Evolutionary conservation across 441 rosid species (phyloP), one percentile per base, ranked within the genome.

Genomic region (Biscutella laevigata): DNA sequence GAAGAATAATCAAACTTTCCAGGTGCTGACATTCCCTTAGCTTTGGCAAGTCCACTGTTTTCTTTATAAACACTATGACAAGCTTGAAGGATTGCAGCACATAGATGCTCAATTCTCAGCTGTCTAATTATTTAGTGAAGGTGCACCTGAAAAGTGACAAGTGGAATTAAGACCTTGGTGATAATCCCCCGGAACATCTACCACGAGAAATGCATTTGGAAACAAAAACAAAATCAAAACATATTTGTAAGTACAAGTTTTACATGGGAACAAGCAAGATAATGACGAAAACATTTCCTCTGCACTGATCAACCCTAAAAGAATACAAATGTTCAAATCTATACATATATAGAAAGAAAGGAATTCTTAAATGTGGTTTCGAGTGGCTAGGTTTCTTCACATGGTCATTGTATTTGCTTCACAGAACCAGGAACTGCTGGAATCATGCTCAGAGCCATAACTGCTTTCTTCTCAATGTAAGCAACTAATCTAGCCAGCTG

Each of bases 1-100:
- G 95, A 83, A 74, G 96, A 75, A 68, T 70, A 72, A 73, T 84
- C 99, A 53, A 81, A 81, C 75, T 84, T 86, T 76, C 88, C 86
- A 69, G 90, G 79, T 59, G 82, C 79, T 47, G 97, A 85, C 95
- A 84, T 83, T 62, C 77, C 78, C 77, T 73, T 73, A 76, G 68
- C 65, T 72, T 75, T 55, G 61, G 69, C 53, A 59, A 79, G 75
- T 71, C 74, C 67, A 66, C 74, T 66, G 67, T 57, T 62, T 79
- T 59, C 45, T 32, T 71, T 61, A 71, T 57, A 73, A 69, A 75
- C 72, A 58, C 83, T 95, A 84, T 88, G 79, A 83, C 86, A 81
- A 75, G 69, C 71, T 57, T 57, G 73, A 26, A 48, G 70, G 44
- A 53, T 57, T 51, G 66, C 67, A 47, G 72, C 64, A 74, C 94